These are phyloP conservation scores for Bruguiera parviflora DNA, from an alignment of 345 rosid genomes.

Conservation along the genomic window DNA sequence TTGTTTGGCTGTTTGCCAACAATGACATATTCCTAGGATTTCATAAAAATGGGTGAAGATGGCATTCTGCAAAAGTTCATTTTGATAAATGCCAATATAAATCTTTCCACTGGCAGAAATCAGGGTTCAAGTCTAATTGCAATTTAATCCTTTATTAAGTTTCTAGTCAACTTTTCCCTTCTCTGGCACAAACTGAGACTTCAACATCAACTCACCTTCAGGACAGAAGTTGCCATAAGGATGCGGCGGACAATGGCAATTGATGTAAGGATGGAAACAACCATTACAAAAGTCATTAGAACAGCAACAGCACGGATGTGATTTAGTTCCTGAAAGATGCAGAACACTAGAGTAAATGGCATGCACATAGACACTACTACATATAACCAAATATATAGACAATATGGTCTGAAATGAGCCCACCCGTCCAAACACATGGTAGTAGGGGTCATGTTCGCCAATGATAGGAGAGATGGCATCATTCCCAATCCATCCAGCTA, in stretches of 20 bases:
- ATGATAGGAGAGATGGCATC: slow-evolving; percentile 88
- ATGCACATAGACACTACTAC: neutral
- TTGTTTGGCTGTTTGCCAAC: neutral
- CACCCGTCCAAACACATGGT: slow-evolving; percentile 77
- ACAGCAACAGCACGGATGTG: slow-evolving; percentile 71
- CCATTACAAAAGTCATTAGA: slow-evolving; percentile 75
- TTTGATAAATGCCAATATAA: too few species aligned
- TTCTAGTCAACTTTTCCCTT: neutral
- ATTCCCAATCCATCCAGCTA: slow-evolving; percentile 97
- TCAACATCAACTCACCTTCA: slow-evolving; percentile 59
- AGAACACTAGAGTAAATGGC: slow-evolving; percentile 13
- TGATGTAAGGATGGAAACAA: slow-evolving; percentile 77
- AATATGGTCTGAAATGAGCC: slow-evolving; percentile 19
- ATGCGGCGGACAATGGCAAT: slow-evolving; percentile 89
- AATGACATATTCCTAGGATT: neutral
- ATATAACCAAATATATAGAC: neutral
- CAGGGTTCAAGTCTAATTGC: too few species aligned
- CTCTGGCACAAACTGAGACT: neutral
- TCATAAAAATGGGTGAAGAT: too few species aligned
- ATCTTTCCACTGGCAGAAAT: too few species aligned
- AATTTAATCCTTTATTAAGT: neutral
- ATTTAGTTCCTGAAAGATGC: slow-evolving; percentile 63
- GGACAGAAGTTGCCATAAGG: slow-evolving; percentile 94
- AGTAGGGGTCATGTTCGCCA: slow-evolving; percentile 81
- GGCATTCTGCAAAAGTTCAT: too few species aligned